Base-by-base conservation (phyloP, 768 basidiomycete species). In the Russula ochroleuca region DNA sequence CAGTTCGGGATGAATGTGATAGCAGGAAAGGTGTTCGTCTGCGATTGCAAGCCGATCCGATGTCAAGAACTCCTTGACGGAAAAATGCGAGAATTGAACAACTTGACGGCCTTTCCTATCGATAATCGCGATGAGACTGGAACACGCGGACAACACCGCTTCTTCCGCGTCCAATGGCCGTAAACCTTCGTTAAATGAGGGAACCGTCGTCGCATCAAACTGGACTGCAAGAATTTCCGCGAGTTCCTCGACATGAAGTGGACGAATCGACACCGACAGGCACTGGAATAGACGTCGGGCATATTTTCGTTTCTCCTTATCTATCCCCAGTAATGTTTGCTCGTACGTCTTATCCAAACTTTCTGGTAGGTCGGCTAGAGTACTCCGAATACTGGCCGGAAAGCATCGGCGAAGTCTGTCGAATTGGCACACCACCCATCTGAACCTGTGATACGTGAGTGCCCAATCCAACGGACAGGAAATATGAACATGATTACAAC, bases 31-130 rank as follows among this genome's bases (percentile, higher is more conserved):
- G 4, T 19, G 33, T 7, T 51, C 33, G 0, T 41, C 23, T 6
- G 40, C 41, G 1, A 2, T 31, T 6, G 41, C 33, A 5, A 63
- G 49, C 19, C 41, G 62, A 10, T 51, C 35, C 2, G 62, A 63
- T 6, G 33, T 58, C 35, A 63, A 37, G 57, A 47, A 63, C 25
- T 63, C 62, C 17, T 58, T 52, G 19, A 53, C 56, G 0, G 62
- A 58, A 23, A 53, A 63, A 15, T 63, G 62, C 0, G 62, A 47
- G 17, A 63, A 63, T 8, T 63, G 62, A 0, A 58, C 62, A 7
- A 58, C 40, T 17, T 25, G 9, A 3, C 10, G 37, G 23, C 50
- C 56, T 23, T 19, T 49, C 1, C 23, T 50, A 3, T 38, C 5
- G 49, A 58, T 33, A 6, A 63, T 45, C 0, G 50, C 10, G 23